Conservation (phyloP, 2,329 filamentous ascomycete species). For the Ramularia endophylla region DNA sequence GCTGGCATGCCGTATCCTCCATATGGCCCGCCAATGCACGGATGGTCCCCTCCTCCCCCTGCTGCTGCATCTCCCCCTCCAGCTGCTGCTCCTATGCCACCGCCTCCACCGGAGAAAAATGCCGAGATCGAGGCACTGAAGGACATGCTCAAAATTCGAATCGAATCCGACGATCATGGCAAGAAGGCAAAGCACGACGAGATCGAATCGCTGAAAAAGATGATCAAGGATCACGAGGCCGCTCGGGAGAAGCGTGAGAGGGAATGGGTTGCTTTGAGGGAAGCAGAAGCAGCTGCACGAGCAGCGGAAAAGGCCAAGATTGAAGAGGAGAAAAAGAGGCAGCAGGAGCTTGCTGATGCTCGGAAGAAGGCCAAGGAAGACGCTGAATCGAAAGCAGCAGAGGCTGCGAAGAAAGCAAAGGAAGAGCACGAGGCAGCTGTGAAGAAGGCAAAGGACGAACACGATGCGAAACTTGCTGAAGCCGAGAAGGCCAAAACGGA, state of each 20-base stretch:
- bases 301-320: conserved; percentile 35
- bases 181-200: conserved; percentile 22
- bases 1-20: conserved; percentile 12
- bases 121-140: conserved; percentile 20
- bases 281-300: conserved; percentile 27
- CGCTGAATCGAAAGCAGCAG: conserved; percentile 32
- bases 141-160: conserved; percentile 18
- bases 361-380: conserved; percentile 38
- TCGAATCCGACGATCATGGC: conserved; percentile 13
- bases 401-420: conserved; percentile 42
- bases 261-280: conserved; percentile 20
- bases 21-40: conserved; percentile 10
- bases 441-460: conserved; percentile 39
- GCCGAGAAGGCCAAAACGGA: conserved; percentile 47
- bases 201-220: conserved; percentile 31
- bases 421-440: conserved; percentile 35
- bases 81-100: conserved; percentile 9
- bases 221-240: conserved; percentile 39
- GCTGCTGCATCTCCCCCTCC: conserved; percentile 25
- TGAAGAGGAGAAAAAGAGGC: conserved; percentile 47
- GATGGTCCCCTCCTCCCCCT: conserved; percentile 17
- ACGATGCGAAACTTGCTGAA: conserved; percentile 50
- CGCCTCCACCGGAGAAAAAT: conserved; percentile 14
- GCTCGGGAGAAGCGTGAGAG: conserved; percentile 26
- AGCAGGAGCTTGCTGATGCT: conserved; percentile 35